Conservation (phyloP, 2,329 filamentous ascomycete species). For the Talaromyces sp. region DNA sequence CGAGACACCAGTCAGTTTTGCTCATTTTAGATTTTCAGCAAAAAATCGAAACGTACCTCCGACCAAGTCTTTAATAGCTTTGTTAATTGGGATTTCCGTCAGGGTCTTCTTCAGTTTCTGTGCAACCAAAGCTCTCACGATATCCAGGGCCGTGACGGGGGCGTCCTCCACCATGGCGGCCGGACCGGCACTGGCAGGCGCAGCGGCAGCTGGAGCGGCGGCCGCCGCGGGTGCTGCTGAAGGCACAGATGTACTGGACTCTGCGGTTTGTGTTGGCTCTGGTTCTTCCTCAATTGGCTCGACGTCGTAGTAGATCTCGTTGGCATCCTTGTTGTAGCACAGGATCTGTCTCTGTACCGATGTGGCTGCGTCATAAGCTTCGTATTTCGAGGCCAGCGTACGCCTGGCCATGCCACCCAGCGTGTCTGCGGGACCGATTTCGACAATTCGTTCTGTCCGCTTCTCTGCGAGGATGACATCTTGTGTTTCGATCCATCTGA, state of each 20-base stretch:
- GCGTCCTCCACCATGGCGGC: constrained; percentile 80
- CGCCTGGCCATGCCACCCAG: constrained; percentile 96
- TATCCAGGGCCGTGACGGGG: constrained; percentile 82
- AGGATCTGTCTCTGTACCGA: constrained; percentile 95
- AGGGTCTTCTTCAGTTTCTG: constrained; percentile 97
- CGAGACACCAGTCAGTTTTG: constrained; percentile 7
- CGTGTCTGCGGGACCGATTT: constrained; percentile 94
- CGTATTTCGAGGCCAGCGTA: constrained; percentile 93
- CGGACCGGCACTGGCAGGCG: constrained; percentile 67
- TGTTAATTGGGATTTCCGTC: constrained; percentile 81
- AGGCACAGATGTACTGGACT: constrained; percentile 29
- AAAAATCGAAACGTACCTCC: constrained; percentile 62
- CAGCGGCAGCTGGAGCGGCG: constrained; percentile 49
- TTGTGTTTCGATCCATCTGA: constrained; percentile 99
- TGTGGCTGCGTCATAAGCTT: constrained; percentile 95
- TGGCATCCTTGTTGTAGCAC: constrained; percentile 98
- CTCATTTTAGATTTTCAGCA: not conserved
- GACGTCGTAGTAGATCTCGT: constrained; percentile 99
- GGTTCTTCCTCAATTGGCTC: constrained; percentile 91
- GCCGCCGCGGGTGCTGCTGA: constrained; percentile 38
- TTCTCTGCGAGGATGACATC: constrained; percentile 98
- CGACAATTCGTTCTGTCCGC: constrained; percentile 92
- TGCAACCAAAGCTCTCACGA: constrained; percentile 81
- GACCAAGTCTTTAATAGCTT: constrained; percentile 97
- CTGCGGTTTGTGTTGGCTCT: constrained; percentile 45